phyloP scores from a whole-genome alignment of 2,329 filamentous ascomycete species.

The Pseudopithomyces maydicus region DNA sequence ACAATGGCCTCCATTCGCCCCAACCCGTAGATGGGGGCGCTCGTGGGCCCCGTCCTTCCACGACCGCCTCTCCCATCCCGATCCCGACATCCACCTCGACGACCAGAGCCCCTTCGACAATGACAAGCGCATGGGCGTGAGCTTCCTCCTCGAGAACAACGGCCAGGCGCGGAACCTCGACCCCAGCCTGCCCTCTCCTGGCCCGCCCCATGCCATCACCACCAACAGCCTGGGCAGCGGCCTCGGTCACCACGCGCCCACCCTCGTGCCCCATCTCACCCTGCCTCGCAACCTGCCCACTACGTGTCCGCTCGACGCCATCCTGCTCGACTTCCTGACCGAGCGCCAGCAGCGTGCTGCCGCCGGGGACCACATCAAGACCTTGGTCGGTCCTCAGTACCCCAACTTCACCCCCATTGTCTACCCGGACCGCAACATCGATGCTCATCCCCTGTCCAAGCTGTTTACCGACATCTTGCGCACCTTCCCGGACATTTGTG shows the following conservation, averaged over 20 bases:
- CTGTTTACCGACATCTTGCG: slow-evolving; percentile 83
- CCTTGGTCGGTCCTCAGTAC: slow-evolving; percentile 76
- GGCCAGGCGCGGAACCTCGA: slow-evolving; percentile 49
- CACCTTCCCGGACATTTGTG: slow-evolving; percentile 79
- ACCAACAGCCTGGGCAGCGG: slow-evolving; percentile 28
- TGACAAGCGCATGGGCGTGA: slow-evolving; percentile 70
- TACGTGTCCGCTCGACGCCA: slow-evolving; percentile 76
- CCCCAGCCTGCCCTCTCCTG: slow-evolving; percentile 53
- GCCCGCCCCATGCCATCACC: slow-evolving; percentile 26
- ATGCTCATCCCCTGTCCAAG: slow-evolving; percentile 78
- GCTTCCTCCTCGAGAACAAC: slow-evolving; percentile 70
- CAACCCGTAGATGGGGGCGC: slow-evolving; percentile 26
- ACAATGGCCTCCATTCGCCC: slow-evolving; percentile 35
- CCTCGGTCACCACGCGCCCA: slow-evolving; percentile 35
- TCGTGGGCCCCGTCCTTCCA: slow-evolving; percentile 50
- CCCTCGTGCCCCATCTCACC: slow-evolving; percentile 39
- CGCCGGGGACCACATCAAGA: slow-evolving; percentile 66
- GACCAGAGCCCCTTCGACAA: slow-evolving; percentile 30
- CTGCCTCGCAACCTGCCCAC: slow-evolving; percentile 63
- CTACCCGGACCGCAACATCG: slow-evolving; percentile 67
- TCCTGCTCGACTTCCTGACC: slow-evolving; percentile 80
- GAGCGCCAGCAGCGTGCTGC: slow-evolving; percentile 69
- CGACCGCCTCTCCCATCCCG: slow-evolving; percentile 36
- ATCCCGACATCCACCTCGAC: slow-evolving; percentile 39
- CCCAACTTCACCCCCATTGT: slow-evolving; percentile 80